These are phyloP conservation scores for Amoeboaphelidium protococcarum DNA, from an alignment of 371 early-diverging fungal species.

Conservation along the genomic window DNA sequence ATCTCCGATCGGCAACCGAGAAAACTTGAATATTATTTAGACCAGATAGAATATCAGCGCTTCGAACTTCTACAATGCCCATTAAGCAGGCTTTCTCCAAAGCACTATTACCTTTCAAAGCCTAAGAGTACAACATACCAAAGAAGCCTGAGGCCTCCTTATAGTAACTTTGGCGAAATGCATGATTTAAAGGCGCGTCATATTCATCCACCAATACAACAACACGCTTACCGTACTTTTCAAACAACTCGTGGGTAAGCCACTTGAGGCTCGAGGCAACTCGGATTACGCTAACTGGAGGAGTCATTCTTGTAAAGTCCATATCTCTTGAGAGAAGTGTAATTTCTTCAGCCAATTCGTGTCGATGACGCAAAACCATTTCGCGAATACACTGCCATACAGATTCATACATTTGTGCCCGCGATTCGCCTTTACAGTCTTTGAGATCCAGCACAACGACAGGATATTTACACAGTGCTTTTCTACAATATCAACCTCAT, in stretches of 20 bases:
- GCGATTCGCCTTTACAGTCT: neutral
- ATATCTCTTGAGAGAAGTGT: no score
- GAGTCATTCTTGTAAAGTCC: neutral
- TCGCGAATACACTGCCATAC: neutral
- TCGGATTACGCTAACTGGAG: neutral
- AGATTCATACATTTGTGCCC: neutral
- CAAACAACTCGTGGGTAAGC: neutral
- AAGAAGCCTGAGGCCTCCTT: neutral
- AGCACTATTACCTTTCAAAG: neutral
- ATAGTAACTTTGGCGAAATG: neutral
- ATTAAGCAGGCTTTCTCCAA: neutral
- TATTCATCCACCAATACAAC: slow-evolving; percentile 1
- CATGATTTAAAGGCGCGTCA: neutral
- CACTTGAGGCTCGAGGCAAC: neutral
- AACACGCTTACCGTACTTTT: neutral
- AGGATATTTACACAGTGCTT: neutral
- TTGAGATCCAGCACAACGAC: neutral
- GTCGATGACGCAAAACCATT: neutral
- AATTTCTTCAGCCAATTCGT: neutral
- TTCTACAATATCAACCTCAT: neutral
- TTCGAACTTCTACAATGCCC: neutral
- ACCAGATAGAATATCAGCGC: neutral
- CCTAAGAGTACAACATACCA: neutral
- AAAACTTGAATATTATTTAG: neutral
- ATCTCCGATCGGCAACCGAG: neutral